A percentile compares a stretch with the other conserved stretches of the same genome.
Conservation (phyloP, 2,329 filamentous ascomycete genomes). For the Arthroderma sp. region DNA sequence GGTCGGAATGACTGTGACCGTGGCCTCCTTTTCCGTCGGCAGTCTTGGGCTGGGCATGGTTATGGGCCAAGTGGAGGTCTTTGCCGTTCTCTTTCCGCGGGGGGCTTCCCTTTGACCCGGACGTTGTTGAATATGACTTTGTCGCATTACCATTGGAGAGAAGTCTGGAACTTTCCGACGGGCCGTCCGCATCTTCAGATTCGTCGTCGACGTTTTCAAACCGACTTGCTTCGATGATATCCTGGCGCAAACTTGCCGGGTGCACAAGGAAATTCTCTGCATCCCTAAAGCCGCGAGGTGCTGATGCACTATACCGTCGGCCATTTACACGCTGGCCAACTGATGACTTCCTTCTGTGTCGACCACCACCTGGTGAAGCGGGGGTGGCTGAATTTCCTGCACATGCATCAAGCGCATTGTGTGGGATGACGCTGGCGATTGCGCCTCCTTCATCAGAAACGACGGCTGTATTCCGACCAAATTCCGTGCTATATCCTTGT, state of each 20-base stretch:
- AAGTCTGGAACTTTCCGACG: slow-evolving; percentile 31
- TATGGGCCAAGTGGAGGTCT: slow-evolving; percentile 55
- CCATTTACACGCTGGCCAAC: slow-evolving; percentile 10
- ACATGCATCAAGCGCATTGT: slow-evolving; percentile 45
- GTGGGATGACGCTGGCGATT: slow-evolving; percentile 49
- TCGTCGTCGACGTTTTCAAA: slow-evolving; percentile 43
- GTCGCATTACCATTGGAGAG: slow-evolving; percentile 30
- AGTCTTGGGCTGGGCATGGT: slow-evolving; percentile 61
- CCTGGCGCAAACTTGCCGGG: slow-evolving; percentile 78
- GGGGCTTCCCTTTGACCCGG: slow-evolving; percentile 14
- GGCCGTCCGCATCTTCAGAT: slow-evolving; percentile 37
- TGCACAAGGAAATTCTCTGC: slow-evolving; percentile 69
- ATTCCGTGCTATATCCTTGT: slow-evolving; percentile 28
- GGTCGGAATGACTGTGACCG: slow-evolving; percentile 42
- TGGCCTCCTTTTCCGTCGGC: slow-evolving; percentile 42
- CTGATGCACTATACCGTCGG: slow-evolving; percentile 40
- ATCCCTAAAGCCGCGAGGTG: slow-evolving; percentile 38
- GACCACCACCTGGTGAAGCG: neutral
- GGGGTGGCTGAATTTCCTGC: neutral
- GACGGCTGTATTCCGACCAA: slow-evolving; percentile 20
- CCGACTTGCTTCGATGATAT: slow-evolving; percentile 75
- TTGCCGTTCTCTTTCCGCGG: slow-evolving; percentile 13
- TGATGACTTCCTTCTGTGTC: slow-evolving; percentile 1
- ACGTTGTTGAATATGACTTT: slow-evolving; percentile 19
- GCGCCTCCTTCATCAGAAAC: slow-evolving; percentile 46